These are phyloP conservation scores for Yamadazyma dendronema DNA, from an alignment of 1,139 yeast genomes.

Conservation along the genomic window DNA sequence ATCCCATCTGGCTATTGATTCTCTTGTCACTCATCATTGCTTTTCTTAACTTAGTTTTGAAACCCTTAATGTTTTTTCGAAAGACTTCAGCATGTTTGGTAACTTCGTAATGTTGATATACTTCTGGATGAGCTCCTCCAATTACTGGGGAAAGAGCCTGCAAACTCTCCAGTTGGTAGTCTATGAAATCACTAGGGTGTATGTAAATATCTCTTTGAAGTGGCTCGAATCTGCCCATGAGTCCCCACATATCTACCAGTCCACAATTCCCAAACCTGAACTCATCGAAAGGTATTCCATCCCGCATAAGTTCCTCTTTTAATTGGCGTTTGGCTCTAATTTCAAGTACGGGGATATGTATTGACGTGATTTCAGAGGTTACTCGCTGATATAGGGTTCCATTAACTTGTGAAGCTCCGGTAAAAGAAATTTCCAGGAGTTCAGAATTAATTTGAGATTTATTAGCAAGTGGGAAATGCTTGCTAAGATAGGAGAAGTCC, in stretches of 20 bases:
- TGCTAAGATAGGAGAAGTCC: background rate
- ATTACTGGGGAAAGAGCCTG: conserved; percentile 3
- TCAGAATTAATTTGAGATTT: background rate
- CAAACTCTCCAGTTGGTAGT: conserved; percentile 13
- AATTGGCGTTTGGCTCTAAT: conserved; percentile 13
- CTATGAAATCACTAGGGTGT: conserved; percentile 15
- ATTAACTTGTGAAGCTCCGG: background rate
- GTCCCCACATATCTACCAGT: background rate
- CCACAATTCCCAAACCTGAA: conserved; percentile 7
- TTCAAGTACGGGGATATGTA: background rate
- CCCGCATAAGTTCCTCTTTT: conserved; percentile 7
- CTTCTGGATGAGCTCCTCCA: conserved; percentile 4
- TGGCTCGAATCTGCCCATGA: conserved; percentile 8
- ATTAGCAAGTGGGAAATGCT: background rate
- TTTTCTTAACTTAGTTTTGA: conserved; percentile 1
- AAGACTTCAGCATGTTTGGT: background rate
- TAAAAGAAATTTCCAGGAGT: background rate
- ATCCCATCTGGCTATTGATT: too few relatives aligned
- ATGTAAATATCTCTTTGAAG: conserved; percentile 6
- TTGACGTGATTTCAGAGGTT: background rate
- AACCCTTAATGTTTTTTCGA: conserved; percentile 1
- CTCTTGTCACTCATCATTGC: background rate
- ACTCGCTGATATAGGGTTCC: background rate
- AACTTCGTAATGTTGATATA: conserved; percentile 10
- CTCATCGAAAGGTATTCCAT: conserved; percentile 9